A percentile compares a stretch with the other conserved stretches of the same genome.
Conservation (phyloP, 768 basidiomycete genomes). For the Collybiopsis luxurians region DNA sequence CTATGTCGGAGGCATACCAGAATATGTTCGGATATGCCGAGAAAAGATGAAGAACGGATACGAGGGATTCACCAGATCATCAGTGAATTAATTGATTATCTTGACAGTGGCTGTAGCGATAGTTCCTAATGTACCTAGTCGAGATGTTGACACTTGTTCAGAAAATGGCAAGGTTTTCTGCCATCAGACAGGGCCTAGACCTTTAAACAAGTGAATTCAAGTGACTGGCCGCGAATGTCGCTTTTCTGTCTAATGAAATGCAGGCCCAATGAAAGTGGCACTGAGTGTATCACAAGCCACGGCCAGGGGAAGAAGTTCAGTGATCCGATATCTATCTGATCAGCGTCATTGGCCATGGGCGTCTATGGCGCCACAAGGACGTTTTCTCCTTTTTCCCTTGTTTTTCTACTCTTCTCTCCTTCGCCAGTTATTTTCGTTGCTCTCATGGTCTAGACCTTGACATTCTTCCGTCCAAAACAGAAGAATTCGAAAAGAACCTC, state of each 20-base stretch:
- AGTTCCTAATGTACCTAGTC: not conserved
- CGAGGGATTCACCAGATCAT: not conserved
- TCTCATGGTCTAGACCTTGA: conserved; percentile 3
- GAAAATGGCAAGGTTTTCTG: not conserved
- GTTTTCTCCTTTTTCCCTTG: not conserved
- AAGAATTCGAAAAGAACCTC: not conserved
- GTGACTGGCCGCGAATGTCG: not conserved
- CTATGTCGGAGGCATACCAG: not conserved
- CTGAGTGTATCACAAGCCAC: not conserved
- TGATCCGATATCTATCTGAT: not conserved
- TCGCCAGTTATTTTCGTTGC: not conserved
- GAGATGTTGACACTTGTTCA: not conserved
- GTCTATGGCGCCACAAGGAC: conserved; percentile 1
- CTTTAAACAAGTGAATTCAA: not conserved
- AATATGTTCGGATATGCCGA: not conserved
- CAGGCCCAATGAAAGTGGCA: not conserved
- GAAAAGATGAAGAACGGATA: conserved; percentile 1
- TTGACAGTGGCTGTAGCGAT: not conserved
- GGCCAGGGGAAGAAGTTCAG: no score
- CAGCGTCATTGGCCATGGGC: not conserved
- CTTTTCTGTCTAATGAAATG: not conserved
- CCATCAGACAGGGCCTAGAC: not conserved
- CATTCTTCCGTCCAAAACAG: not conserved
- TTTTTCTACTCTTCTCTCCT: not conserved
- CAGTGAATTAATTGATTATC: not conserved